A percentile compares a stretch with the other conserved stretches of the same genome.
These are phyloP conservation scores for Novakomyces olei DNA, from an alignment of 805 yeast genomes.

Conservation along the genomic window DNA sequence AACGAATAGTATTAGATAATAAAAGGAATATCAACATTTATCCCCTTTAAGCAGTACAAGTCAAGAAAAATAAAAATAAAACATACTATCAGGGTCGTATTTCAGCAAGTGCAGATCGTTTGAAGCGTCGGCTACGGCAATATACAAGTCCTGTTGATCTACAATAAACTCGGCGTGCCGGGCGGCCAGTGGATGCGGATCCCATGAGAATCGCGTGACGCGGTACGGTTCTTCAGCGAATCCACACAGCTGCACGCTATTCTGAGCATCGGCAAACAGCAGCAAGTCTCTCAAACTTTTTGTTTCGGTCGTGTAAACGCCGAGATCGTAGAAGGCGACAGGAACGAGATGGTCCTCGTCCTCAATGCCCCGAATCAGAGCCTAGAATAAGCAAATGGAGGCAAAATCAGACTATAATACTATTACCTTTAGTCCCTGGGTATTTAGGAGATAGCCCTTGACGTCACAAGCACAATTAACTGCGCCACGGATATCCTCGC, in stretches of 20 bases:
- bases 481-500: conserved; percentile 65
- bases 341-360: conserved; percentile 75
- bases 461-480: conserved; percentile 56
- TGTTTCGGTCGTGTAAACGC: conserved; percentile 53
- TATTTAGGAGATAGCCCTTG: conserved; percentile 59
- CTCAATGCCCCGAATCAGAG: conserved; percentile 64
- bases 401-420: conserved; percentile 5
- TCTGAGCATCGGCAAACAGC: conserved; percentile 59
- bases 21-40: too few relatives aligned
- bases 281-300: conserved; percentile 67
- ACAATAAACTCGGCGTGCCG: conserved; percentile 55
- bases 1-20: too few relatives aligned
- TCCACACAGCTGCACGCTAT: conserved; percentile 60
- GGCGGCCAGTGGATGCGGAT: conserved; percentile 38
- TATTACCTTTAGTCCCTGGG: conserved; percentile 60
- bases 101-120: conserved; percentile 48
- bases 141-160: conserved; percentile 42
- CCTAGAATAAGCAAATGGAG: conserved; percentile 26
- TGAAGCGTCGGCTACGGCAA: conserved; percentile 47
- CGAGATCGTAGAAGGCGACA: conserved; percentile 80
- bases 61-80: not conserved
- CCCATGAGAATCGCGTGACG: conserved; percentile 58
- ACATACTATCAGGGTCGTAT: conserved; percentile 64
- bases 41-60: too few relatives aligned
- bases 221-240: conserved; percentile 91